These are phyloP conservation scores for Fragilariopsis cylindrus DNA, from an alignment of 108 stramenopile species.

Conservation along the genomic window DNA sequence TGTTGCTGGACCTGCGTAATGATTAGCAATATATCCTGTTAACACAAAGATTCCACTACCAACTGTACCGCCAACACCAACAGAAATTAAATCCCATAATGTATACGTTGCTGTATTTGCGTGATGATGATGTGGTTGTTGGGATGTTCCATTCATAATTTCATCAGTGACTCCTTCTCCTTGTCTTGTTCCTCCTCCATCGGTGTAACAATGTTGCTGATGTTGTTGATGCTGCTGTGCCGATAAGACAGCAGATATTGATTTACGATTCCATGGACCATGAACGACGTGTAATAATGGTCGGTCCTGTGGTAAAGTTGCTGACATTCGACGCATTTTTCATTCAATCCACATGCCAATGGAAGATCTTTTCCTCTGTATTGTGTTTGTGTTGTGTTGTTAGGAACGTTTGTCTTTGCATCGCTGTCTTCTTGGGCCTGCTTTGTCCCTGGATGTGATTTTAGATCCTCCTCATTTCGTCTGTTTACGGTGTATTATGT, in stretches of 20 bases:
- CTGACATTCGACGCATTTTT: background rate
- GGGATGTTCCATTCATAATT: background rate
- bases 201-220: background rate
- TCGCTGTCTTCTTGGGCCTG: no score
- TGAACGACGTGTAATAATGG: background rate
- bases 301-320: background rate
- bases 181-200: background rate
- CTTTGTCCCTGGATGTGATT: no score
- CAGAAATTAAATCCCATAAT: conserved; percentile 70
- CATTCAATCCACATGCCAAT: no score
- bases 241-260: background rate
- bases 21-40: conserved; percentile 78
- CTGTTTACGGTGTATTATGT: no score
- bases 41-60: conserved; percentile 92
- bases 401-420: no score
- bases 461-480: no score
- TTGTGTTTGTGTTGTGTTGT: no score
- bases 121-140: background rate
- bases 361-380: no score
- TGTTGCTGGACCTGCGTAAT: conserved; percentile 87
- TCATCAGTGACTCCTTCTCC: background rate
- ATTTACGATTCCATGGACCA: conserved; percentile 19
- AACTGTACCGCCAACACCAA: conserved; percentile 87
- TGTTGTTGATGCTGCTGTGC: background rate
- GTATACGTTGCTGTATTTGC: conserved; percentile 3